Evolutionary conservation across 2,329 filamentous ascomycete species (phyloP), one percentile per base, ranked within the genome.

Genomic region (Claviceps fusiformis): DNA sequence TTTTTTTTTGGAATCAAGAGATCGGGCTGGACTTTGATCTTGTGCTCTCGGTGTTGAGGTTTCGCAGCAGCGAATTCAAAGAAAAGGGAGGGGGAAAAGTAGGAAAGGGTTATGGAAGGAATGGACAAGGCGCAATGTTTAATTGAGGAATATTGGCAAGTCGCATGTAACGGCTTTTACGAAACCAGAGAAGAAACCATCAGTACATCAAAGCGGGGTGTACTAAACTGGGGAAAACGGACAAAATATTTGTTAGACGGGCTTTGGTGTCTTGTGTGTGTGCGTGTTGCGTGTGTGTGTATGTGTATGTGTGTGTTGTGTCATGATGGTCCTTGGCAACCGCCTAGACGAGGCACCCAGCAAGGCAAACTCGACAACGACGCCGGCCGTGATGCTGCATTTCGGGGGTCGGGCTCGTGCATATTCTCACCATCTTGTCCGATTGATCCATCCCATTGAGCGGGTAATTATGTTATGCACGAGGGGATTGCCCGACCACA

Each of bases 21-120:
- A 53, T 53, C 46, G 47, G 65, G 67, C 66, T 65, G 66, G 68
- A 58, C 63, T 67, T 65, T 64, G 67, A 65, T 68, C 62, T 53
- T 65, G 61, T 45, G 58, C 57, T 50, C 54, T 54, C n/a, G 41
- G 56, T 55, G 54, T 60, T 52, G 55, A 54, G 52, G 55, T 37
- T 37, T 45, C 54, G 49, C 58, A 55, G 49, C 46, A 55, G 39
- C 29, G 52, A 47, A 33, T 29, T 7, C 29, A 27, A 46, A n/a
- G 24, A 17, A 37, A 35, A 8, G 31, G 31, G 31, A 4, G 35
- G 35, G 2, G 9, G 35, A 51, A 44, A 53, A 47, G 37, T 52
- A 51, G 46, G 50, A 37, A 48, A 55, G 45, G 52, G 43, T 55
- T 55, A 45, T 13, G 49, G 35, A 43, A 51, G 57, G 53, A 55